Percentiles rank a stretch among this genome's conserved stretches.
Conservation (phyloP, 2,329 filamentous ascomycete species). For the Triangularia setosa region DNA sequence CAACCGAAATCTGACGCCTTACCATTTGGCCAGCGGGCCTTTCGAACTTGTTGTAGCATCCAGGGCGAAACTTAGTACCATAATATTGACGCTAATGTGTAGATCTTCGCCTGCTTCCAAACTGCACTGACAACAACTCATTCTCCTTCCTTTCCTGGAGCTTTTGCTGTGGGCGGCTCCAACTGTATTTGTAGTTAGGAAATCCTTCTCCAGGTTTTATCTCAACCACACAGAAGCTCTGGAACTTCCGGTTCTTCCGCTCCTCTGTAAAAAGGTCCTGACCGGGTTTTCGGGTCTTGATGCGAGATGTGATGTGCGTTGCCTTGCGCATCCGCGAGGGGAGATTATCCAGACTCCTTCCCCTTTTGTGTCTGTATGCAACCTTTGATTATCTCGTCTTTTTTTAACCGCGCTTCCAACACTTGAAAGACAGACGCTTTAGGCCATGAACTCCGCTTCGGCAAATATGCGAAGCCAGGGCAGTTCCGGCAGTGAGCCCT, state of each 20-base stretch:
- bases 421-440: not conserved
- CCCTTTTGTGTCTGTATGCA: not conserved
- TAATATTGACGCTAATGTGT: not conserved
- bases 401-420: not conserved
- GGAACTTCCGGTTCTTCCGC: not conserved
- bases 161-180: not conserved
- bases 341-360: slow-evolving; percentile 1
- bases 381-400: not conserved
- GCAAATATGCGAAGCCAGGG: slow-evolving; percentile 1
- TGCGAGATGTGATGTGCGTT: not conserved
- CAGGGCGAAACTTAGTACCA: not conserved
- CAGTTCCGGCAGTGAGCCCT: slow-evolving; percentile 3
- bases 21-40: slow-evolving; percentile 29
- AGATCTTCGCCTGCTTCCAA: not conserved
- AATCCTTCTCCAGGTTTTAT: not conserved
- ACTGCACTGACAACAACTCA: not conserved
- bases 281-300: not conserved
- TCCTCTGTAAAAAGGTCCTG: not conserved
- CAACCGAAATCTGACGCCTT: slow-evolving; percentile 29
- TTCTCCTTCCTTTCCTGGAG: not conserved
- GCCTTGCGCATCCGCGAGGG: not conserved
- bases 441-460: not conserved
- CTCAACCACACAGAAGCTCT: not conserved
- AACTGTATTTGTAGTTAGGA: not conserved
- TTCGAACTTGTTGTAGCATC: not conserved